Evolutionary conservation across 2,329 filamentous ascomycete species (phyloP), one percentile per base, ranked within the genome.

Genomic region (Exserohilum turcica): DNA sequence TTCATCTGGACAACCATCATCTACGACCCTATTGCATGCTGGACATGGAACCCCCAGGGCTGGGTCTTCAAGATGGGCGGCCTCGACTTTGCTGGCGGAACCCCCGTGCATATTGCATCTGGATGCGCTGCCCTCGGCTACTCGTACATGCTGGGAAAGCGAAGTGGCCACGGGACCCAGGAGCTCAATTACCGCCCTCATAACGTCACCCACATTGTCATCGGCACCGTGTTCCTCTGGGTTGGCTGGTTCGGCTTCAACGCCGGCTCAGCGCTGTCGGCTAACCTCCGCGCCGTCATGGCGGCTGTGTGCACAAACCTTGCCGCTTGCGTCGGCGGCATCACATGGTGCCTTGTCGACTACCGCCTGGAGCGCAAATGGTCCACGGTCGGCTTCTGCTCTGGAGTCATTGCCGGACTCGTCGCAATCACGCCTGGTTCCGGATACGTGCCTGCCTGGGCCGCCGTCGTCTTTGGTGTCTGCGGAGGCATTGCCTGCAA

Each of bases 171-270:
- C 72, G 90, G 90, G 43, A 95, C 91, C 24, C 88, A 92, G 70
- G 90, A 93, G 74, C 81, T 96, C 65, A 95, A 95, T 78, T 96
- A 93, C 76, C 88, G 92, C 44, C 92, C 92, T 8, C 92, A 96
- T 79, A 96, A 96, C 67, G 91, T 95, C 40, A 94, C 91, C 3
- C 90, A 95, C 73, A 92, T 96, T 63, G 91, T 96, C 46, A 89
- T 95, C 50, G 92, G 92, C 27, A 96, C 92, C 3, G 91, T 96
- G 40, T 96, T 96, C 77, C 86, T 96, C 13, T 96, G 92, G 91
- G 89, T 96, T 13, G 92, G 92, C 48, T 96, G 91, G 92, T 95
- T 96, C 68, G 92, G 92, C 42, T 96, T 96, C 85, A 96, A 96
- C 67, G 91, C 90, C 43, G 91, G 91, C 60, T 92, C 88, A 13